These are phyloP conservation scores for Ceratocystis variospora DNA, from an alignment of 2,329 filamentous ascomycete species.

Conservation along the genomic window DNA sequence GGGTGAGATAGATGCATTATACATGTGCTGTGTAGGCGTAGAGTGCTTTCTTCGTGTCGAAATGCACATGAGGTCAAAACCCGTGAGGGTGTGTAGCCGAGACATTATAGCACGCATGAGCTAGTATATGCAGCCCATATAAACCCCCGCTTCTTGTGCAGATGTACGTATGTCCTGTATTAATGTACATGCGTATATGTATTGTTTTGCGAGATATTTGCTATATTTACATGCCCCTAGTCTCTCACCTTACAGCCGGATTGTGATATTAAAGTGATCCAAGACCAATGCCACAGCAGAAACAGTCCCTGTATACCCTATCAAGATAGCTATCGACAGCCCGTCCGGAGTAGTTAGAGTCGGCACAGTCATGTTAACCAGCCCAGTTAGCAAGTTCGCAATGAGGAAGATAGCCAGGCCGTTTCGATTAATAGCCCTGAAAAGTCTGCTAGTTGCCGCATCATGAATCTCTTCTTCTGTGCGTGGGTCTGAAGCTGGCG, in stretches of 20 bases:
- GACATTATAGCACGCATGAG: neutral
- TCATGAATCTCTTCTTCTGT: constrained; percentile 48
- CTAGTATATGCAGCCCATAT: neutral
- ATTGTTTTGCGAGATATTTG: neutral
- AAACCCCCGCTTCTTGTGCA: neutral
- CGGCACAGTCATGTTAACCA: constrained; percentile 74
- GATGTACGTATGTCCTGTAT: neutral
- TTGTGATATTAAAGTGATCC: constrained; percentile 51
- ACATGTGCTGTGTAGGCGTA: neutral
- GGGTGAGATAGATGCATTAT: neutral
- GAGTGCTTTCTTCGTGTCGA: neutral
- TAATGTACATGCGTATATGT: neutral
- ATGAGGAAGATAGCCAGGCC: constrained; percentile 72
- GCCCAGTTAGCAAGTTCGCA: constrained; percentile 77
- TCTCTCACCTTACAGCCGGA: constrained; percentile 39
- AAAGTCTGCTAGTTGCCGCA: constrained; percentile 63
- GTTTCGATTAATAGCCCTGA: constrained; percentile 77
- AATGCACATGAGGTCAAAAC: neutral
- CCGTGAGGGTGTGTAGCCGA: neutral
- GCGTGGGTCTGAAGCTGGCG: constrained; percentile 24
- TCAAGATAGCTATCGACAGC: constrained; percentile 57
- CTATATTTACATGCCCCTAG: constrained; percentile 26
- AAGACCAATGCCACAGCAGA: constrained; percentile 54
- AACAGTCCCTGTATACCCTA: constrained; percentile 55
- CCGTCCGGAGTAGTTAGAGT: constrained; percentile 58